Evolutionary conservation across 805 yeast species (phyloP).

Genomic region (Saccharomycopsis sp.): DNA sequence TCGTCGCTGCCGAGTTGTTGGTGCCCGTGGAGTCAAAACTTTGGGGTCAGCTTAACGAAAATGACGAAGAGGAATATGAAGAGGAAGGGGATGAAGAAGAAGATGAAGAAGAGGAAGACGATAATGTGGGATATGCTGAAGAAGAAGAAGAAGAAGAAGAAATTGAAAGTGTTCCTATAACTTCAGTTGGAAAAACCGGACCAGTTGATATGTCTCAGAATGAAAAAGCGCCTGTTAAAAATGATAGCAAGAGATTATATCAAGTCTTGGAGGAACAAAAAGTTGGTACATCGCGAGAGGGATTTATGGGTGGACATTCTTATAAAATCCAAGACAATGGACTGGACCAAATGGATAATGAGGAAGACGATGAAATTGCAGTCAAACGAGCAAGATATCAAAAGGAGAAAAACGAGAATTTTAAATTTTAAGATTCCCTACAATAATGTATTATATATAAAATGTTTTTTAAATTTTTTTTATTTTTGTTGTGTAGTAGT

Average conservation of each 20-base stretch:
- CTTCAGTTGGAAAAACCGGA: neutral
- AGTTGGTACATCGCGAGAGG: slow-evolving; percentile 5
- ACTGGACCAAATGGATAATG: slow-evolving; percentile 1
- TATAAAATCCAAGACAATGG: slow-evolving; percentile 6
- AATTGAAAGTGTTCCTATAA: slow-evolving; percentile 2
- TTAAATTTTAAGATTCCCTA: slow-evolving; percentile 1
- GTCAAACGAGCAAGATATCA: slow-evolving; percentile 9
- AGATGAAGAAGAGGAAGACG: slow-evolving; percentile 32
- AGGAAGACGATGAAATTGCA: slow-evolving; percentile 10
- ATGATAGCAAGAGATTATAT: slow-evolving; percentile 14
- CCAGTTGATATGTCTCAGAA: neutral
- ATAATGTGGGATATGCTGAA: slow-evolving; percentile 27
- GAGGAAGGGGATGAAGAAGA: slow-evolving; percentile 33
- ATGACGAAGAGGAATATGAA: slow-evolving; percentile 32
- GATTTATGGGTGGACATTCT: slow-evolving; percentile 10
- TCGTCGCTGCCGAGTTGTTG: slow-evolving; percentile 19
- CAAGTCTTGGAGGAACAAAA: slow-evolving; percentile 17
- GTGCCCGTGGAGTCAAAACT: slow-evolving; percentile 25
- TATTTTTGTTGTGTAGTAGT: neutral
- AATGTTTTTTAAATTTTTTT: neutral
- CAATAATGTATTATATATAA: neutral
- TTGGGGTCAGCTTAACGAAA: slow-evolving; percentile 30
- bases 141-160: slow-evolving; percentile 17
- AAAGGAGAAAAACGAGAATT: slow-evolving; percentile 6
- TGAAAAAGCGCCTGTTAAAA: neutral